Percentiles rank a stretch among this genome's conserved stretches.
Conservation (phyloP, 805 yeast genomes). For the Brettanomyces naardenensis region DNA sequence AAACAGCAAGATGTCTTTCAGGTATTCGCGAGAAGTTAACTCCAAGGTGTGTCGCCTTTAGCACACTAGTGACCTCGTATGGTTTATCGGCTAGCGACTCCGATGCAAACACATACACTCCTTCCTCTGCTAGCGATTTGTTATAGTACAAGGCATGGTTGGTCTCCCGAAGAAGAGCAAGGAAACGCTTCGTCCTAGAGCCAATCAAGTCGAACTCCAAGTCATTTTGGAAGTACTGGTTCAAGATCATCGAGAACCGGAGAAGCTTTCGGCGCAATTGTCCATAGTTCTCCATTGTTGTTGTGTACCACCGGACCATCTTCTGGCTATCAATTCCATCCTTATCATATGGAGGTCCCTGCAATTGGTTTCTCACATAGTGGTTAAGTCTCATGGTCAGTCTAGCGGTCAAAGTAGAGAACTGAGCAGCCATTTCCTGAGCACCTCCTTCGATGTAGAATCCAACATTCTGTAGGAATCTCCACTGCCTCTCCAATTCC, state of each 20-base stretch:
- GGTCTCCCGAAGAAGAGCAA: conserved; percentile 51
- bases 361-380: conserved; percentile 65
- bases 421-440: conserved; percentile 70
- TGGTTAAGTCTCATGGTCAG: conserved; percentile 60
- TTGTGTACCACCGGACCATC: conserved; percentile 59
- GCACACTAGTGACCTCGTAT: conserved; percentile 34
- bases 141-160: conserved; percentile 69
- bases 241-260: conserved; percentile 63
- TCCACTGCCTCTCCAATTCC: conserved; percentile 77
- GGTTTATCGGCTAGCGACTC: conserved; percentile 38
- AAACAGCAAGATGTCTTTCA: conserved; percentile 23
- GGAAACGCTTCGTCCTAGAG: conserved; percentile 39
- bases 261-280: conserved; percentile 73
- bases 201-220: conserved; percentile 47
- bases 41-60: conserved; percentile 44
- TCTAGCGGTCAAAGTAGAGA: conserved; percentile 56
- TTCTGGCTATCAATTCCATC: conserved; percentile 25
- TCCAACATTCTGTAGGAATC: conserved; percentile 68
- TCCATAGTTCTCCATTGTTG: conserved; percentile 64
- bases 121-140: conserved; percentile 62
- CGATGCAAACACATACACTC: conserved; percentile 76
- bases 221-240: conserved; percentile 68
- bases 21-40: conserved; percentile 35
- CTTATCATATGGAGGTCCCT: conserved; percentile 44
- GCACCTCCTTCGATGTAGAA: conserved; percentile 75